Percentiles rank a stretch among this genome's conserved stretches.
phyloP scores from a whole-genome alignment of 306 rosid species.

The Inga laurina region DNA sequence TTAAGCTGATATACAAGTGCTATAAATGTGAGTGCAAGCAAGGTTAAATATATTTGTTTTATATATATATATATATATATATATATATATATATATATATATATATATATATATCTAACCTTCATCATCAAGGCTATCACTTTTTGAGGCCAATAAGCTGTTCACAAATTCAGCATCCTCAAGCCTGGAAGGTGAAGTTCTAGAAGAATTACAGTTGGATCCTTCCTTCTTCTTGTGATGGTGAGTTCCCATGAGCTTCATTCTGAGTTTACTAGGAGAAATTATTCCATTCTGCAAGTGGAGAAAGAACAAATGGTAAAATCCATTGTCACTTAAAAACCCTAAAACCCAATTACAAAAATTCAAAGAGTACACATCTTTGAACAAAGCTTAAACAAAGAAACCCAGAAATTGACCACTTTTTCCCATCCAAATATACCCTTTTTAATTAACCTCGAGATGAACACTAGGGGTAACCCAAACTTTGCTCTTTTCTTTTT shows the following conservation, averaged over 20 bases:
- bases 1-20: background rate
- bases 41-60: background rate
- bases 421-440: slow-evolving; percentile 19
- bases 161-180: slow-evolving; percentile 70
- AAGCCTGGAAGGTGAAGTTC: slow-evolving; percentile 89
- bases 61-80: background rate
- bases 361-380: slow-evolving; percentile 20
- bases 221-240: slow-evolving; percentile 72
- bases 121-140: slow-evolving; percentile 66
- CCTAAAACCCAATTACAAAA: slow-evolving; percentile 24
- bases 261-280: slow-evolving; percentile 92
- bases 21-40: background rate
- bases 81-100: no score
- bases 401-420: slow-evolving; percentile 16
- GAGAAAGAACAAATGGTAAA: background rate
- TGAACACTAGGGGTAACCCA: slow-evolving; percentile 13
- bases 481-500: background rate
- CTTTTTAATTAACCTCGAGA: slow-evolving; percentile 36
- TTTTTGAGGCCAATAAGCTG: slow-evolving; percentile 57
- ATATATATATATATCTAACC: slow-evolving; percentile 40
- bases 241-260: slow-evolving; percentile 88
- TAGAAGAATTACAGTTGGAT: slow-evolving; percentile 85
- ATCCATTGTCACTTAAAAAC: background rate
- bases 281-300: slow-evolving; percentile 77
- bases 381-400: slow-evolving; percentile 7